A percentile compares a stretch with the other conserved stretches of the same genome.
phyloP scores from a whole-genome alignment of 2,329 filamentous ascomycete species.

The Nigrograna mackinnonii region DNA sequence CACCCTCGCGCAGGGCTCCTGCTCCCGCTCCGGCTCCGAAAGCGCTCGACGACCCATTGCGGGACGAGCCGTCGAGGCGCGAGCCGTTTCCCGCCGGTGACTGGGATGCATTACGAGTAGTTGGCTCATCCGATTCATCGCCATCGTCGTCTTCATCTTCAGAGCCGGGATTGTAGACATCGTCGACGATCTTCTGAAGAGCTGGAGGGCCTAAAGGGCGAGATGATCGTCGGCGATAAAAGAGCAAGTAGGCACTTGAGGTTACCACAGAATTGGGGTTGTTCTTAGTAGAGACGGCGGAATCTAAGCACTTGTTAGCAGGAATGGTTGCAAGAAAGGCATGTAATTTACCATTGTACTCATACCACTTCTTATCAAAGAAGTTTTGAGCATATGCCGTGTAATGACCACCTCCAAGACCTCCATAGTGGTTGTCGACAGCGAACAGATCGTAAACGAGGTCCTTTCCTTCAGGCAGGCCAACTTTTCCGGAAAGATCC shows the following conservation, averaged over 20 bases:
- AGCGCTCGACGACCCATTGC: slow-evolving; percentile 89
- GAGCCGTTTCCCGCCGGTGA: slow-evolving; percentile 76
- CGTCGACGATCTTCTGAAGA: slow-evolving; percentile 71
- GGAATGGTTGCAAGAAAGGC: slow-evolving; percentile 1
- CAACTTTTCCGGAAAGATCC: slow-evolving; percentile 78
- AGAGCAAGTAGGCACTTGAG: slow-evolving; percentile 84
- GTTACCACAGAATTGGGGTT: slow-evolving; percentile 70
- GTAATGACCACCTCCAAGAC: slow-evolving; percentile 93
- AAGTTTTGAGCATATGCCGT: slow-evolving; percentile 95
- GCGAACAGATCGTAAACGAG: slow-evolving; percentile 92
- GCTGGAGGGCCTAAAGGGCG: slow-evolving; percentile 77
- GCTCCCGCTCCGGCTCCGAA: slow-evolving; percentile 74
- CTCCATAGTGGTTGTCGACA: slow-evolving; percentile 94
- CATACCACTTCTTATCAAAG: slow-evolving; percentile 86
- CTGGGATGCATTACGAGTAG: slow-evolving; percentile 35
- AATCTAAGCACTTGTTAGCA: slow-evolving; percentile 65
- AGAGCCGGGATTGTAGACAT: slow-evolving; percentile 55
- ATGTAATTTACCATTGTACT: slow-evolving; percentile 77
- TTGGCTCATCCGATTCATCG: slow-evolving; percentile 29
- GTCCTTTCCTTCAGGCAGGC: slow-evolving; percentile 78
- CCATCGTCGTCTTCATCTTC: slow-evolving; percentile 44
- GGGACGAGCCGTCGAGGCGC: slow-evolving; percentile 87
- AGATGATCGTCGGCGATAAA: slow-evolving; percentile 86
- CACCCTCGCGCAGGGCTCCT: slow-evolving; percentile 41
- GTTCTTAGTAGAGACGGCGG: slow-evolving; percentile 66